Conservation (phyloP, 352 stramenopile species). For the Phytopythium cucurbitacearum region DNA sequence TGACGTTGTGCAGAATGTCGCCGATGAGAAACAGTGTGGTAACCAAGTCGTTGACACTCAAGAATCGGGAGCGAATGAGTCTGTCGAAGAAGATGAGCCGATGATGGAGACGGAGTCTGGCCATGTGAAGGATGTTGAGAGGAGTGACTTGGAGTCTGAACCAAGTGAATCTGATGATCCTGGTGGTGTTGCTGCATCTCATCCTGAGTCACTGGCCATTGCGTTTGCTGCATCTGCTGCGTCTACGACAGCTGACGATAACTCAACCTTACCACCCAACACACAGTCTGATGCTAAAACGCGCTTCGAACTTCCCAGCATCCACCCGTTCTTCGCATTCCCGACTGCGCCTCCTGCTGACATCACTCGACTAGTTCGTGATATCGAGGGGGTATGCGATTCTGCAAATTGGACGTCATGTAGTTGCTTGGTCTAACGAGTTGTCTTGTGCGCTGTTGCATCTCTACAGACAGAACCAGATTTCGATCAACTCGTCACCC, state of each 20-base stretch:
- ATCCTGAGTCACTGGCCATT: too few species aligned
- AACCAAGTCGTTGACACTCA: too few species aligned
- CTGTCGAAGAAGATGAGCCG: too few species aligned
- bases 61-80: too few species aligned
- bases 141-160: too few species aligned
- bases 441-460: background rate
- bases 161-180: too few species aligned
- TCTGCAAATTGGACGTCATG: background rate
- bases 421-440: too few species aligned
- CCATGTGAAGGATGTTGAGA: too few species aligned
- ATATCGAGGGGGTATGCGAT: constrained; percentile 1
- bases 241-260: background rate
- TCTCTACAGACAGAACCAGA: constrained; percentile 10
- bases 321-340: constrained; percentile 1
- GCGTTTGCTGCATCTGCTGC: too few species aligned
- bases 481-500: constrained; percentile 15
- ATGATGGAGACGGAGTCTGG: too few species aligned
- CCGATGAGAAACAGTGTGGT: background rate
- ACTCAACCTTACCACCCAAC: background rate
- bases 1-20: background rate
- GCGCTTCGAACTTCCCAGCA: background rate
- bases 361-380: background rate
- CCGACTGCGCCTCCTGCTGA: background rate
- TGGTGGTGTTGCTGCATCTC: too few species aligned
- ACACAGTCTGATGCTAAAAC: too few species aligned